Evolutionary conservation across 345 rosid genomes (phyloP).

Genomic region (Melaleuca quinquenervia): DNA sequence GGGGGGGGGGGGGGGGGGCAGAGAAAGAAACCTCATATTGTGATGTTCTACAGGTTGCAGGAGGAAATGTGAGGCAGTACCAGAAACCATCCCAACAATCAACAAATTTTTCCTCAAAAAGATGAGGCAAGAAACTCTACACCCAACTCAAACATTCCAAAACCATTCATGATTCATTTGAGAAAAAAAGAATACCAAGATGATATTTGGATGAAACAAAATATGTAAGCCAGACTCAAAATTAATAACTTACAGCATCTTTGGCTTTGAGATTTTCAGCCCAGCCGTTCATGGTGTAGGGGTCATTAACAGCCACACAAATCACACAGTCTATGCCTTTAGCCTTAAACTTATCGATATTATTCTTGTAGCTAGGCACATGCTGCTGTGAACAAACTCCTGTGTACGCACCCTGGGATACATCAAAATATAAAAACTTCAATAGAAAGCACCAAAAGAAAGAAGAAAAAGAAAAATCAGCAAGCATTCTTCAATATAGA

Average conservation of each 20-base stretch:
- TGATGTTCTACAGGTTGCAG: background rate
- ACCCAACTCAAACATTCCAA: background rate
- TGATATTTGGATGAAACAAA: background rate
- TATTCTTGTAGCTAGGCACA: constrained; percentile 85
- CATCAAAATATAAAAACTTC: background rate
- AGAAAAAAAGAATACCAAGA: background rate
- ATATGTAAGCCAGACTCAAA: background rate
- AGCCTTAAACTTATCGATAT: constrained; percentile 66
- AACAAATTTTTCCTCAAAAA: background rate
- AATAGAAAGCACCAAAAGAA: background rate
- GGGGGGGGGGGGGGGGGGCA: background rate
- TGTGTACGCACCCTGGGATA: constrained; percentile 65
- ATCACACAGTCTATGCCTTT: constrained; percentile 82
- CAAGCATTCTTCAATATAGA: background rate
- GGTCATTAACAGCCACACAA: constrained; percentile 87
- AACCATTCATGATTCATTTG: background rate
- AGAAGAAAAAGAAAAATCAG: background rate
- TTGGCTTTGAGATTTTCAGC: constrained; percentile 64
- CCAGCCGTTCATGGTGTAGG: constrained; percentile 67
- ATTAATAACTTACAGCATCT: constrained; percentile 51
- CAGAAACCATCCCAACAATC: background rate
- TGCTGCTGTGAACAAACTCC: constrained; percentile 93
- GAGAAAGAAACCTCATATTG: background rate
- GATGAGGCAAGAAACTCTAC: background rate
- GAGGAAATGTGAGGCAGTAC: background rate